Base-by-base conservation (phyloP, 805 yeast species). In the Peterozyma xylosa region DNA sequence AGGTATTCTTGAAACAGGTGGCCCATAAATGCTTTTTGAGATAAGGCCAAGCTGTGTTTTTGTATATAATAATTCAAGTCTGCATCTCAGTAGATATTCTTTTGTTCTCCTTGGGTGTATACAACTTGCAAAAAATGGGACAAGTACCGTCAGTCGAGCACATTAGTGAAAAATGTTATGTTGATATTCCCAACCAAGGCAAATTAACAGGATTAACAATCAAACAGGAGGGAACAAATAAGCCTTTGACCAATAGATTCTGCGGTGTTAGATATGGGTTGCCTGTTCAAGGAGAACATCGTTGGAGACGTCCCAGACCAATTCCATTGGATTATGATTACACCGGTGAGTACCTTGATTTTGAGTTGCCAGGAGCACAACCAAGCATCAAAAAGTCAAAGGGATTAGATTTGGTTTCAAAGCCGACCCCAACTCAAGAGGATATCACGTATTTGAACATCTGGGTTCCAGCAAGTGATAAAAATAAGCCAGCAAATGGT, bases 401-500 rank as follows among this genome's bases (percentile, higher is more conserved):
- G 14, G 46, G 43, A 2, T 11, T 44, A 5, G 34, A 37, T 9
- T 16, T 39, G 21, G 37, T 44, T 14, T 44, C 46, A 5, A 44
- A 21, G 5, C 36, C 17, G 29, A 41, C 40, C 7, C 41, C 43
- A 33, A 44, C 46, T 9, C 46, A 44, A 33, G 73, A 68, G 45
- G 60, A 64, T 44, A 62, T 67, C 45, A 58, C 57, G 33, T 62
- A 59, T 47, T 44, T 57, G 36, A 69, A 68, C 51, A 63, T 68
- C 42, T 69, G 68, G 64, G 53, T 64, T 10, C 74, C 74, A 11
- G 51, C 59, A 2, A 30, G 40, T 3, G 43, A 43, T n/a, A 37
- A 45, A 18, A 9, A 41, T 11, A 41, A 38, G 13, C 42, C 45
- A 11, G 14, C 15, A 32, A 41, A 38, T 13, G 42, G 39, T 11